Evolutionary conservation across 805 yeast genomes (phyloP).

Genomic region (Pichia occidentalis): DNA sequence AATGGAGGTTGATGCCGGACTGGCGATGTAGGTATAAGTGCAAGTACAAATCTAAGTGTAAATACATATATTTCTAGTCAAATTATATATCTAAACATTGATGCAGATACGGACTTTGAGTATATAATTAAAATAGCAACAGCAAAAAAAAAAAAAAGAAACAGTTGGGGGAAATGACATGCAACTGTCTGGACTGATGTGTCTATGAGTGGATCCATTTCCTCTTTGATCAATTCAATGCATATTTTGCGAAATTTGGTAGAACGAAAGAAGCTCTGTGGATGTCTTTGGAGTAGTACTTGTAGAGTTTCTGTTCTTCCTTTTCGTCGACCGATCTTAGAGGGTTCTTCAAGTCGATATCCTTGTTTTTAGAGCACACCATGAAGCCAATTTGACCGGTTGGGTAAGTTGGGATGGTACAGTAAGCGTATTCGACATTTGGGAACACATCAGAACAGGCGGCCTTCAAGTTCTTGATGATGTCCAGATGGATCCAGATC

Average conservation of each 20-base stretch:
- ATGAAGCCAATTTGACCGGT: slow-evolving; percentile 97
- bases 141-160: no score
- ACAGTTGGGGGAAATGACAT: no score
- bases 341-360: slow-evolving; percentile 62
- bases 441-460: slow-evolving; percentile 86
- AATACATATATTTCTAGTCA: no score
- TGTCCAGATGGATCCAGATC: slow-evolving; percentile 85
- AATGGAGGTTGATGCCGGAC: slow-evolving; percentile 37
- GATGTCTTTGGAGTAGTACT: slow-evolving; percentile 76
- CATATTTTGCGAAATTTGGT: slow-evolving; percentile 79
- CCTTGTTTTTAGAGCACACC: slow-evolving; percentile 80
- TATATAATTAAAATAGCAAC: no score
- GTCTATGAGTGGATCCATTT: no score
- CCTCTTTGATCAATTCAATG: slow-evolving; percentile 23
- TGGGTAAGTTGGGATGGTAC: slow-evolving; percentile 94
- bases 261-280: slow-evolving; percentile 86
- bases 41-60: background rate
- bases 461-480: slow-evolving; percentile 73
- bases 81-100: no score
- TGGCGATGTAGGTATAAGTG: slow-evolving; percentile 14
- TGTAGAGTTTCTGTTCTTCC: slow-evolving; percentile 58
- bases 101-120: no score
- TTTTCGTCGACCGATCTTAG: slow-evolving; percentile 55
- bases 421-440: slow-evolving; percentile 82
- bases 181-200: no score